These are phyloP conservation scores for Perkinsus chesapeaki DNA, from an alignment of 169 alveolate genomes.

Conservation along the genomic window DNA sequence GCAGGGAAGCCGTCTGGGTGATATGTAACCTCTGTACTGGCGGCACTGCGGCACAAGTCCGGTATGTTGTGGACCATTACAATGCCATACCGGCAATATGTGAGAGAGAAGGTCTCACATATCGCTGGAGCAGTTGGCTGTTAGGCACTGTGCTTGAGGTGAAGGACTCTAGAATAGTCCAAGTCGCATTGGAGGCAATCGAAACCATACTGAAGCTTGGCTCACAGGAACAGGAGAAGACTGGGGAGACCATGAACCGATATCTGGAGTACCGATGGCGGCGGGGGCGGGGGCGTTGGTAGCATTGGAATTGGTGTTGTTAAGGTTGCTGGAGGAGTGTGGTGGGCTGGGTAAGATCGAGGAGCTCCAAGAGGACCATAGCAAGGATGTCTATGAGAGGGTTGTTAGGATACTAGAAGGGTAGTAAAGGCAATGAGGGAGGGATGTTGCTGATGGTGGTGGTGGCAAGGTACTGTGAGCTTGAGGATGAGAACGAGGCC, in stretches of 20 bases:
- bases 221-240: slow-evolving; percentile 50
- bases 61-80: slow-evolving; percentile 40
- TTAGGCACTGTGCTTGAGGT: slow-evolving; percentile 61
- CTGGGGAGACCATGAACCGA: background rate
- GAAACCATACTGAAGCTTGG: slow-evolving; percentile 77
- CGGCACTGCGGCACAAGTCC: slow-evolving; percentile 68
- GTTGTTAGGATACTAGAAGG: background rate
- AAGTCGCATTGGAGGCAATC: slow-evolving; percentile 79
- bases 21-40: slow-evolving; percentile 86
- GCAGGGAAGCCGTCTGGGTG: slow-evolving; percentile 92
- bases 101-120: slow-evolving; percentile 50
- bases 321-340: background rate
- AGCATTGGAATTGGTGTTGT: background rate
- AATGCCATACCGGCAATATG: background rate
- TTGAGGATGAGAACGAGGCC: background rate
- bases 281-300: background rate
- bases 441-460: background rate
- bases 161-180: slow-evolving; percentile 72
- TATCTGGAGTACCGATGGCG: background rate
- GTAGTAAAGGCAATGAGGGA: background rate
- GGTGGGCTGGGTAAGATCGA: background rate
- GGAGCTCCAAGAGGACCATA: background rate
- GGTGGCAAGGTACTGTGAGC: background rate
- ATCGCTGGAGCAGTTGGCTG: slow-evolving; percentile 72
- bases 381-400: background rate